Conservation (phyloP, 306 rosid species). For the barrel medic (Medicago truncatula) region MtrunA17r5.0-ANR NC_053042.1:10404501-10405000, state of each 20-base stretch:
- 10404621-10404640: neutral
- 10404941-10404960: conserved; percentile 44
- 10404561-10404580: neutral
- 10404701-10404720: conserved; percentile 68
- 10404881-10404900: conserved; percentile 53
- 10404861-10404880: neutral
- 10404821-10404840: conserved; percentile 58
- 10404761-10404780: conserved; percentile 32
- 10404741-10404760: conserved; percentile 40
- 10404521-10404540: neutral
- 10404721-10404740: conserved; percentile 42
- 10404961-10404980: too few species aligned
- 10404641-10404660: neutral
- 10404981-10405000: neutral
- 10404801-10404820: conserved; percentile 33
- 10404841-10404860: neutral
- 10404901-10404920: conserved; percentile 47
- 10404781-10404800: conserved; percentile 26
- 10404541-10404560: neutral
- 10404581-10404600: conserved; percentile 1
- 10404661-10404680: conserved; percentile 11
- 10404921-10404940: too few species aligned
- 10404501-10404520: too few species aligned
- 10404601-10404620: conserved; percentile 3
- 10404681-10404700: conserved; percentile 43